Base-by-base conservation (phyloP, 768 basidiomycete genomes). In the Suillus tomentosus region DNA sequence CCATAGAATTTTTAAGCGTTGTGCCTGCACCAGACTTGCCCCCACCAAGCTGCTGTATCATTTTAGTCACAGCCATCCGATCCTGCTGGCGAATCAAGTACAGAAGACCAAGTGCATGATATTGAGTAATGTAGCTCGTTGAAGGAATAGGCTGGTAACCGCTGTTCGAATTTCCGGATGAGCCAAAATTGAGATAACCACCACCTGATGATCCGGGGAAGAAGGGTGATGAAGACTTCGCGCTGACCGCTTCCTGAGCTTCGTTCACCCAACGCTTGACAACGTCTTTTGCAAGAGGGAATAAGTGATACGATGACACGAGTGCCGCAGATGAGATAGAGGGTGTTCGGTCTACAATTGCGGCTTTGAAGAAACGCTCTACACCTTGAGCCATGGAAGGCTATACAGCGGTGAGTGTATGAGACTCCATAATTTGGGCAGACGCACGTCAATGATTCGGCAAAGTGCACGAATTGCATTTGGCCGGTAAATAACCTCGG, bases 181-280 rank as follows among this genome's bases (percentile, higher is more conserved):
- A 76, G 60, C 88, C 87, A 72, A 93, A 94, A 61, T 92, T 87
- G 64, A 95, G 85, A 71, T 92, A 92, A 60, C 85, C 84, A 58
- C 57, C 40, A 27, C 85, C 81, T 15, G 82, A 77, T 51, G 79
- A 80, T 24, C 79, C 77, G 34, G 83, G 79, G 70, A 92, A 93
- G 76, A 92, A 87, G 5, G 87, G 85, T 2, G 86, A 79, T 0
- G 88, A 85, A 0, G 90, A 84, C 76, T 97, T 99, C 7, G 94
- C 88, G 73, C 87, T 95, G 68, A 97, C 91, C 0, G 97, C 94
- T 76, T 99, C 97, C 71, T 98, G 95, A 1, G 91, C 94, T 78
- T 99, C 97, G 76, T 98, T 99, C n/a, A 94, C 94, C 97, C 97
- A 99, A 70, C 97, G 90, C 73, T 94, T 96, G 66, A 99, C 96